These are phyloP conservation scores for Collybia sordida DNA, from an alignment of 768 basidiomycete species.

Conservation along the genomic window DNA sequence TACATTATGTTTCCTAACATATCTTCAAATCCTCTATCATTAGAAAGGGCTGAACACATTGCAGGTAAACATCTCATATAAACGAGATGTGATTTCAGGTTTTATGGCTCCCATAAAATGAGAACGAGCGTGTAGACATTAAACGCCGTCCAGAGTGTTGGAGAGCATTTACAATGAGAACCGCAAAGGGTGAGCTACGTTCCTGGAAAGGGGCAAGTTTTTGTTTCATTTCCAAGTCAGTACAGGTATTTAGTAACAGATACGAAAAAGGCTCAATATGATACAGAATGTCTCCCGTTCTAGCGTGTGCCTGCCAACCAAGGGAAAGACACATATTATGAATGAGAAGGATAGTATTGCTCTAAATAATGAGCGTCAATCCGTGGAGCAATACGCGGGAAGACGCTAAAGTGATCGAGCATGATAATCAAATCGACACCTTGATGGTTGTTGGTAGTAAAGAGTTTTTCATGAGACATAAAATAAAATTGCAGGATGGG, in stretches of 20 bases:
- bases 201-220: neutral
- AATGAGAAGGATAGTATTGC: slow-evolving; percentile 44
- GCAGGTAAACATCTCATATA: slow-evolving; percentile 27
- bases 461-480: slow-evolving; percentile 1
- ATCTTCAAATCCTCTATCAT: slow-evolving; percentile 33
- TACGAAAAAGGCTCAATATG: neutral
- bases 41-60: slow-evolving; percentile 31
- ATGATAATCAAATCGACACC: neutral
- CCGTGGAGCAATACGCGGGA: slow-evolving; percentile 56
- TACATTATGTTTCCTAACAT: slow-evolving; percentile 22
- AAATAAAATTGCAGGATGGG: slow-evolving; percentile 13
- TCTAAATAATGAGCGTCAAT: slow-evolving; percentile 83
- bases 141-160: slow-evolving; percentile 95
- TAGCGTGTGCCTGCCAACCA: slow-evolving; percentile 21
- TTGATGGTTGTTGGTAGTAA: neutral
- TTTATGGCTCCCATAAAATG: slow-evolving; percentile 95
- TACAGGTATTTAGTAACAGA: slow-evolving; percentile 6
- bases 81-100: slow-evolving; percentile 20
- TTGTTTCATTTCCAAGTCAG: neutral
- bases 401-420: slow-evolving; percentile 89
- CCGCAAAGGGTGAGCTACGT: neutral
- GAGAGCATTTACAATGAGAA: slow-evolving; percentile 57
- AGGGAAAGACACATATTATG: slow-evolving; percentile 40
- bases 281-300: slow-evolving; percentile 18
- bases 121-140: slow-evolving; percentile 76